phyloP scores from a whole-genome alignment of 1,284 basidiomycete species.

The Polyporus tsugae region DNA sequence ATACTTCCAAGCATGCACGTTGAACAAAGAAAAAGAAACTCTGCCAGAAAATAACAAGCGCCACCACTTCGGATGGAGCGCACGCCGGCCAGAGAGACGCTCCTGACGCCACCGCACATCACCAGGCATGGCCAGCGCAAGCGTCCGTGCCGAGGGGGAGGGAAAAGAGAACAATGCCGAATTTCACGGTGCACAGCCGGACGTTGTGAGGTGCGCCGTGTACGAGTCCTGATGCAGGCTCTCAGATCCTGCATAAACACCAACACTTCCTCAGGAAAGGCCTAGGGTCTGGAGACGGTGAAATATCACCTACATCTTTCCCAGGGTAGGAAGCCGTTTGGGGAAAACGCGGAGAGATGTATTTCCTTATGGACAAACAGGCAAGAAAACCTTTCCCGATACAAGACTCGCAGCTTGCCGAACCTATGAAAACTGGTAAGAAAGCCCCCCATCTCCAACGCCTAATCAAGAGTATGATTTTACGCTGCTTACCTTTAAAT shows the following conservation, averaged over 20 bases:
- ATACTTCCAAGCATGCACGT: not conserved
- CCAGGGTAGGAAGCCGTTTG: not conserved
- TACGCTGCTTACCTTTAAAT: not conserved
- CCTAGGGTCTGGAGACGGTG: not conserved
- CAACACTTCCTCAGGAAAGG: not conserved
- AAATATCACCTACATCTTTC: not conserved
- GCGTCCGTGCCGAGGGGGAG: not conserved
- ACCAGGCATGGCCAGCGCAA: not conserved
- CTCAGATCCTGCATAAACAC: not conserved
- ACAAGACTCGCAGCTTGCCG: not conserved
- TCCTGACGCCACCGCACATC: slow-evolving; percentile 2
- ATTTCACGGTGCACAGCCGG: not conserved
- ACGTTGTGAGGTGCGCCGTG: not conserved
- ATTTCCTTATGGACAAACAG: not conserved
- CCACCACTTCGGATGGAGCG: not conserved
- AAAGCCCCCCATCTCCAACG: not conserved
- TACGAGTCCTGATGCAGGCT: not conserved
- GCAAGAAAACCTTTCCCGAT: not conserved
- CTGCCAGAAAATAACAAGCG: not conserved
- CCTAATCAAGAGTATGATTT: not conserved
- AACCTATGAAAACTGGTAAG: not conserved
- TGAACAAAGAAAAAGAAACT: not conserved
- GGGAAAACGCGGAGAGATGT: not conserved
- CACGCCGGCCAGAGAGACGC: not conserved
- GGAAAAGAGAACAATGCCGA: not conserved